A percentile compares a stretch with the other conserved stretches of the same genome.
phyloP scores from a whole-genome alignment of 2,329 filamentous ascomycete species.

The Colletotrichum sp. region DNA sequence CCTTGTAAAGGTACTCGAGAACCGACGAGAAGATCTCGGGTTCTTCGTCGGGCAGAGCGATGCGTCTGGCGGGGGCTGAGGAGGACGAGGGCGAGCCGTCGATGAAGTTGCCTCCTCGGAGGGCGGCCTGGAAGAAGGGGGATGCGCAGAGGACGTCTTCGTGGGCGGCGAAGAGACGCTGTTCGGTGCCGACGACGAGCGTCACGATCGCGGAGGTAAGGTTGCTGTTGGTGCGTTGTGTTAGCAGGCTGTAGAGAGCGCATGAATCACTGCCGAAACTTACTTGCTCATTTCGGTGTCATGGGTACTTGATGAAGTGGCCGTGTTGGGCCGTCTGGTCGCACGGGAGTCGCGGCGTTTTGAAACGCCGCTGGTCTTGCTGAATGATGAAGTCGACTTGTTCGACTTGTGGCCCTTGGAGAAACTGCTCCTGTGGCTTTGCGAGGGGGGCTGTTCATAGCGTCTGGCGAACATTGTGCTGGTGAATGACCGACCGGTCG shows the following conservation, averaged over 20 bases:
- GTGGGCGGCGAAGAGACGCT: conserved; percentile 89
- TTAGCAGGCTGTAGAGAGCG: neutral
- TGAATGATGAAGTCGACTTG: conserved; percentile 60
- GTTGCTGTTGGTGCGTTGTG: conserved; percentile 41
- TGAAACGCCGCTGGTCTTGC: conserved; percentile 57
- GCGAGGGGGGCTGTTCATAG: conserved; percentile 42
- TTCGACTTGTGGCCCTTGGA: conserved; percentile 55
- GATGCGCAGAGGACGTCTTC: conserved; percentile 82
- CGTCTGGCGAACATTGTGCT: conserved; percentile 55
- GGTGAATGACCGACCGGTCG: neutral
- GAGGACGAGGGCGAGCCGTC: conserved; percentile 46
- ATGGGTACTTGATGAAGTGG: conserved; percentile 41
- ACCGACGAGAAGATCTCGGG: conserved; percentile 91
- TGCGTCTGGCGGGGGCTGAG: conserved; percentile 58
- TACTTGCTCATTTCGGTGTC: conserved; percentile 51
- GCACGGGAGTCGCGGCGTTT: conserved; percentile 59
- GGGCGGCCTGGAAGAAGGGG: conserved; percentile 75
- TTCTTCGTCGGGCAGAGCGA: conserved; percentile 83
- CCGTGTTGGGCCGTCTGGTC: conserved; percentile 53
- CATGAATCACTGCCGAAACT: conserved; percentile 22
- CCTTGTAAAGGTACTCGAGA: conserved; percentile 92
- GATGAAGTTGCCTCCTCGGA: conserved; percentile 68
- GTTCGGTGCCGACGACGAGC: conserved; percentile 78
- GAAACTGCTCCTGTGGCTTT: conserved; percentile 52
- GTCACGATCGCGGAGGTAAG: conserved; percentile 77